phyloP scores from a whole-genome alignment of 2,329 filamentous ascomycete species.

The Nemania diffusa region DNA sequence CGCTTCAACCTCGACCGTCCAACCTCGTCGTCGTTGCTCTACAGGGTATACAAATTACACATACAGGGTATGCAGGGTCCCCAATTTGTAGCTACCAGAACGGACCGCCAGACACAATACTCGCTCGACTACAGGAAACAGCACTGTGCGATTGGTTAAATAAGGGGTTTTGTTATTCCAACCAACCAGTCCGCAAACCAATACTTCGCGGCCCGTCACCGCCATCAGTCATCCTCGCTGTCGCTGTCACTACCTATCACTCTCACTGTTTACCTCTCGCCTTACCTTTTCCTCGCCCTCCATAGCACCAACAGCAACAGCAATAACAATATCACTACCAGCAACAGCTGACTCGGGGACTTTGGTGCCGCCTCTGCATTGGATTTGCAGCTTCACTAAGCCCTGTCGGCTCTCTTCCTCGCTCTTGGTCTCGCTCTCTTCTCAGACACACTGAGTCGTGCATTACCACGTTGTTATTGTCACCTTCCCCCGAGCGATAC shows the following conservation, averaged over 20 bases:
- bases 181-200: background rate
- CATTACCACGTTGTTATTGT: background rate
- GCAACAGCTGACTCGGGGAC: background rate
- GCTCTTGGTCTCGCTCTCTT: background rate
- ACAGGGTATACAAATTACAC: too few relatives aligned
- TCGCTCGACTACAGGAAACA: background rate
- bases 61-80: background rate
- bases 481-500: conserved; percentile 1
- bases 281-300: background rate
- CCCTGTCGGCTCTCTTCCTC: background rate
- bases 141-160: background rate
- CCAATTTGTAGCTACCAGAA: background rate
- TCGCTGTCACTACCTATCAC: background rate
- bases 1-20: background rate
- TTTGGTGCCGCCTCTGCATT: background rate
- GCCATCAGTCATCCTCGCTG: background rate
- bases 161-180: background rate
- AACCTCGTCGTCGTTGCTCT: background rate
- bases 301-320: background rate
- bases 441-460: background rate
- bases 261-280: background rate
- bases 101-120: background rate
- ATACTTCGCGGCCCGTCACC: background rate
- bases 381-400: background rate
- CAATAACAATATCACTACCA: too few relatives aligned